Conservation (phyloP, 2,329 filamentous ascomycete genomes). For the Scolecobasidium constrictum region DNA sequence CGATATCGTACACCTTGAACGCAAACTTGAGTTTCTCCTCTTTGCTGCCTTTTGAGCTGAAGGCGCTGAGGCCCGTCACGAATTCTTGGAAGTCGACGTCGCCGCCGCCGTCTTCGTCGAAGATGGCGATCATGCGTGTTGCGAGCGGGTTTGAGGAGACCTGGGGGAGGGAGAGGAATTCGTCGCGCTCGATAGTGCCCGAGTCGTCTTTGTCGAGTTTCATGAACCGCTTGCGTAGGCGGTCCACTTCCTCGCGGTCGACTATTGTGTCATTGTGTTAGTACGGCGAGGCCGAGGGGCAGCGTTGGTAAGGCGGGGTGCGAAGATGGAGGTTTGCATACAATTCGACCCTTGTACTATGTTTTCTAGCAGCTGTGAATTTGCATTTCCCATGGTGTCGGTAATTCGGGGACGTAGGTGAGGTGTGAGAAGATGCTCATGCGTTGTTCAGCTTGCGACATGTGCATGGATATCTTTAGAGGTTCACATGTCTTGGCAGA, state of each 20-base stretch:
- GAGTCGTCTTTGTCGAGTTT: constrained; percentile 99
- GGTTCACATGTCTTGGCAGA: neutral
- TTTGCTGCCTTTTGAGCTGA: constrained; percentile 97
- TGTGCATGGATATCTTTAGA: neutral
- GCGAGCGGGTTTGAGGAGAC: constrained; percentile 96
- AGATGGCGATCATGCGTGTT: constrained; percentile 98
- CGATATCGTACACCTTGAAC: constrained; percentile 99
- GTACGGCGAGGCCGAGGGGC: neutral
- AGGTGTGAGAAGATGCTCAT: constrained; percentile 11
- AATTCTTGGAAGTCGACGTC: constrained; percentile 99
- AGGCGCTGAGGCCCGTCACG: constrained; percentile 86
- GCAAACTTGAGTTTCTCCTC: constrained; percentile 96
- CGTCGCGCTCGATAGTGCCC: constrained; percentile 95
- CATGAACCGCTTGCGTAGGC: constrained; percentile 95
- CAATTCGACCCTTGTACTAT: constrained; percentile 97
- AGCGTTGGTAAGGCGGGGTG: neutral
- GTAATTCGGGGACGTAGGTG: constrained; percentile 13
- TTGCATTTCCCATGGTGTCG: constrained; percentile 42
- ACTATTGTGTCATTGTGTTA: constrained; percentile 44
- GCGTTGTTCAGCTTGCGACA: constrained; percentile 11
- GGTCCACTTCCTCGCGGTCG: constrained; percentile 92
- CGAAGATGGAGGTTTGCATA: constrained; percentile 34
- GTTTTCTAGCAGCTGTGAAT: constrained; percentile 71
- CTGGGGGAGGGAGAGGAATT: constrained; percentile 93
- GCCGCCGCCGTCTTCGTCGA: constrained; percentile 95